Conservation (phyloP, 2,329 filamentous ascomycete genomes). For the Fusarium protoensiforme region DNA sequence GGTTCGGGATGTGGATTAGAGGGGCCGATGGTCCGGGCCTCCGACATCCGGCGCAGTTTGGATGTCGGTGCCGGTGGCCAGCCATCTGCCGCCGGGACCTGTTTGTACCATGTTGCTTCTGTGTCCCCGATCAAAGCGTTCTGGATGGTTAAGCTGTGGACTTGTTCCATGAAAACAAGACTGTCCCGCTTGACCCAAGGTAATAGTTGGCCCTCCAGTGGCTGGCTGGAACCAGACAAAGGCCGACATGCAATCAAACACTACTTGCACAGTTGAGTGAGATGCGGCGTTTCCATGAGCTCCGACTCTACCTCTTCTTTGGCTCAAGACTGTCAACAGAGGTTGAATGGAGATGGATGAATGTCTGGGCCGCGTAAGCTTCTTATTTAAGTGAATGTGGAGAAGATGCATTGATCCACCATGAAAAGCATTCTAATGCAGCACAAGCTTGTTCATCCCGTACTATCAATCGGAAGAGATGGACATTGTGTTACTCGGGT, state of each 20-base stretch:
- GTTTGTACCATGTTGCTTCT: neutral
- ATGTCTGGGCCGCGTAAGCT: conserved; percentile 7
- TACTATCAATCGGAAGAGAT: neutral
- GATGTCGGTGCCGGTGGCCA: conserved; percentile 19
- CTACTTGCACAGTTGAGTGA: neutral
- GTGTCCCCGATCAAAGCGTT: neutral
- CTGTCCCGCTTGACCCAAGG: neutral
- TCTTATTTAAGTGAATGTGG: neutral
- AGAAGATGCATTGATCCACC: neutral
- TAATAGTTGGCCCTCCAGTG: neutral
- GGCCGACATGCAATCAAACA: neutral
- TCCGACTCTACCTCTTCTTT: neutral
- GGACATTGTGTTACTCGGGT: neutral
- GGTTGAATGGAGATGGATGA: neutral
- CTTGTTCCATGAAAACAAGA: neutral
- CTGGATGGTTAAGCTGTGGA: neutral
- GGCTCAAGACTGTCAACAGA: neutral
- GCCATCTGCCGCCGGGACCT: neutral
- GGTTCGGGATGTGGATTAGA: conserved; percentile 7
- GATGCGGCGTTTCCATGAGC: neutral
- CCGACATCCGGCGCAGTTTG: conserved; percentile 27
- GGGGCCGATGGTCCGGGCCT: conserved; percentile 22
- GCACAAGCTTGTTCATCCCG: neutral
- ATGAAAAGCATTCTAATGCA: neutral
- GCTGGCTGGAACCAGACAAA: neutral